Percentiles rank a stretch among this genome's conserved stretches.
phyloP scores from a whole-genome alignment of 129 eudicot species.

The Pulicaria dysenterica region DNA sequence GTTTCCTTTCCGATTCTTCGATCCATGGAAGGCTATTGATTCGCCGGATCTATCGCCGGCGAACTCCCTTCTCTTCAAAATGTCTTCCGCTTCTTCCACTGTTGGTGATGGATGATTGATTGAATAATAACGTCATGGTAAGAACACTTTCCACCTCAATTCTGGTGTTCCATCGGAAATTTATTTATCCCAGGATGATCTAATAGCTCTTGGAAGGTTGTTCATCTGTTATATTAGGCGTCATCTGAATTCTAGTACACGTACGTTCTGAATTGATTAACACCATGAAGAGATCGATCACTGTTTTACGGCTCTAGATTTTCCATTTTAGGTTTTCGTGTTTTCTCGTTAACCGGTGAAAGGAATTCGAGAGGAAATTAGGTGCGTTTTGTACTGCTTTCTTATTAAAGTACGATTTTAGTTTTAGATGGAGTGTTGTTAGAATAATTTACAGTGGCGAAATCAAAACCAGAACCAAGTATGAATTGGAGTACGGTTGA shows the following conservation, averaged over 20 bases:
- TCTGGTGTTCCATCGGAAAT: conserved; percentile 31
- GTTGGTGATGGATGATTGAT: conserved; percentile 19
- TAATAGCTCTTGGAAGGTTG: conserved; percentile 8
- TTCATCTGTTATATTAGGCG: not conserved
- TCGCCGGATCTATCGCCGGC: conserved; percentile 20
- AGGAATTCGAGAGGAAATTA: conserved; percentile 17
- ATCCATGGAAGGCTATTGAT: conserved; percentile 14
- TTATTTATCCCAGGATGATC: conserved; percentile 36
- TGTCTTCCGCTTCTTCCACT: conserved; percentile 19
- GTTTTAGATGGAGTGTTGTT: conserved; percentile 20
- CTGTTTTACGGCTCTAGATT: conserved; percentile 9
- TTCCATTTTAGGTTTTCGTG: conserved; percentile 21
- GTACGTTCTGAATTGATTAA: not conserved
- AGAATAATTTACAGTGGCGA: conserved; percentile 41
- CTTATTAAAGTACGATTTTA: conserved; percentile 23
- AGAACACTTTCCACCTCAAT: conserved; percentile 36
- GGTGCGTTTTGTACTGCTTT: conserved; percentile 14
- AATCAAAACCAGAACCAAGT: conserved; percentile 20
- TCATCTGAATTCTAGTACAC: not conserved
- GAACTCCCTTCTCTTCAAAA: conserved; percentile 10
- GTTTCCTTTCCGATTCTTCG: not conserved
- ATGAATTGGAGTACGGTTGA: conserved; percentile 63
- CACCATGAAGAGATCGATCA: conserved; percentile 11
- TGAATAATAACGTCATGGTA: not conserved
- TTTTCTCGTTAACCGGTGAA: conserved; percentile 1